Conservation (phyloP, 163 green algal species). For the Prototheca wickerhamii region DNA sequence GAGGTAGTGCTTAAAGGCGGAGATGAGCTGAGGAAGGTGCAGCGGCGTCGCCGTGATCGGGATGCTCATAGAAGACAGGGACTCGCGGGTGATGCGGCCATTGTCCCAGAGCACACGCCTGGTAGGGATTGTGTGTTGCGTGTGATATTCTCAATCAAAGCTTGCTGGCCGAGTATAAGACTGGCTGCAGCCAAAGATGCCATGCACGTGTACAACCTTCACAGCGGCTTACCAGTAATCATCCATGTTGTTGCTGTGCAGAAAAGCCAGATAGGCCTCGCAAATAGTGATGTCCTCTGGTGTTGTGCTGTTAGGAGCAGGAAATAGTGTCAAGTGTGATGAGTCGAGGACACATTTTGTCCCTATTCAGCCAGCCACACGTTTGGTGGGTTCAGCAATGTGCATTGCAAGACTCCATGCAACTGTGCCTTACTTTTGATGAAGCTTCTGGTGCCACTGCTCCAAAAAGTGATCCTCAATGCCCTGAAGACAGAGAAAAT, state of each 20-base stretch:
- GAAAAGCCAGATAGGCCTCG: slow-evolving; percentile 72
- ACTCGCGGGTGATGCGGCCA: slow-evolving; percentile 45
- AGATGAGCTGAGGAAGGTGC: slow-evolving; percentile 84
- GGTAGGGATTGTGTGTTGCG: neutral
- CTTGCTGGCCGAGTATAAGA: no score
- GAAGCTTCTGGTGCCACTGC: slow-evolving; percentile 79
- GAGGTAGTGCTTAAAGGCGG: slow-evolving; percentile 74
- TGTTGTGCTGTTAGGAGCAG: slow-evolving; percentile 86
- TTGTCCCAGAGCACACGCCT: slow-evolving; percentile 60
- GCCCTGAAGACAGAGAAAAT: slow-evolving; percentile 32
- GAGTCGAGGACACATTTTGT: no score
- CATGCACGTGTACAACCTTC: neutral
- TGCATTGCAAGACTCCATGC: no score
- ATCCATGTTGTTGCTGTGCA: slow-evolving; percentile 39
- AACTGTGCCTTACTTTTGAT: slow-evolving; percentile 4
- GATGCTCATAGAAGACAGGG: slow-evolving; percentile 43
- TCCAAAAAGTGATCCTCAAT: slow-evolving; percentile 72
- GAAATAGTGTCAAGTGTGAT: no score
- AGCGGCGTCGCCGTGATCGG: slow-evolving; percentile 50
- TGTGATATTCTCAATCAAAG: no score
- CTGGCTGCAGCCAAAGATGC: no score
- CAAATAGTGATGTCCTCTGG: slow-evolving; percentile 89
- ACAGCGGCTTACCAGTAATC: slow-evolving; percentile 25
- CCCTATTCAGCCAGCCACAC: no score
- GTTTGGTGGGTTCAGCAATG: no score